Evolutionary conservation across 805 yeast species (phyloP).

Genomic region (Starmerella roubikii): DNA sequence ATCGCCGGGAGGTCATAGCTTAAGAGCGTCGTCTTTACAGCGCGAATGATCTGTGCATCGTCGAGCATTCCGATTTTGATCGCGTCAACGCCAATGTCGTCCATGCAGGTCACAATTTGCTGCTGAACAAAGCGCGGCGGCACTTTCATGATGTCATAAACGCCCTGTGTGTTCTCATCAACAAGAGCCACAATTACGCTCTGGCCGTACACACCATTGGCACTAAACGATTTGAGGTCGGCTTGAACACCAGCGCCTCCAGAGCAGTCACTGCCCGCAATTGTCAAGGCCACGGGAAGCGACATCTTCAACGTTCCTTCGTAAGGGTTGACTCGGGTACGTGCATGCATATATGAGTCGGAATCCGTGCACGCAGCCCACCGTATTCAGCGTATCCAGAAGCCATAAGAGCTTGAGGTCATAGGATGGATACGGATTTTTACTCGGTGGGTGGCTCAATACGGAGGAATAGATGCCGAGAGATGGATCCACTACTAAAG

Average conservation of each 20-base stretch:
- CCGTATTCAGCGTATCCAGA: too few species aligned
- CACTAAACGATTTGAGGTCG: conserved; percentile 64
- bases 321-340: too few species aligned
- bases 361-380: too few species aligned
- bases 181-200: conserved; percentile 71
- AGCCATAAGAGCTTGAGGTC: too few species aligned
- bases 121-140: conserved; percentile 29
- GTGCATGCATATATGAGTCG: too few species aligned
- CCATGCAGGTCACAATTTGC: conserved; percentile 41
- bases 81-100: conserved; percentile 49
- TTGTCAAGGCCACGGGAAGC: conserved; percentile 12
- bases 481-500: not conserved
- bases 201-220: conserved; percentile 61
- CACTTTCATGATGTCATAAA: conserved; percentile 13
- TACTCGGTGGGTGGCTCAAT: not conserved
- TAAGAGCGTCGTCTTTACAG: conserved; percentile 26
- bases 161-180: conserved; percentile 50
- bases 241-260: conserved; percentile 94
- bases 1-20: conserved; percentile 5
- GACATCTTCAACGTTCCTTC: too few species aligned
- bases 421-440: too few species aligned
- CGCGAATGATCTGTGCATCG: conserved; percentile 39
- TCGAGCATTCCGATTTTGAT: conserved; percentile 69
- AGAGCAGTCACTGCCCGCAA: conserved; percentile 59
- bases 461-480: not conserved